Evolutionary conservation across 139 green algal species (phyloP).

Genomic region (Coelastrella sp.): DNA sequence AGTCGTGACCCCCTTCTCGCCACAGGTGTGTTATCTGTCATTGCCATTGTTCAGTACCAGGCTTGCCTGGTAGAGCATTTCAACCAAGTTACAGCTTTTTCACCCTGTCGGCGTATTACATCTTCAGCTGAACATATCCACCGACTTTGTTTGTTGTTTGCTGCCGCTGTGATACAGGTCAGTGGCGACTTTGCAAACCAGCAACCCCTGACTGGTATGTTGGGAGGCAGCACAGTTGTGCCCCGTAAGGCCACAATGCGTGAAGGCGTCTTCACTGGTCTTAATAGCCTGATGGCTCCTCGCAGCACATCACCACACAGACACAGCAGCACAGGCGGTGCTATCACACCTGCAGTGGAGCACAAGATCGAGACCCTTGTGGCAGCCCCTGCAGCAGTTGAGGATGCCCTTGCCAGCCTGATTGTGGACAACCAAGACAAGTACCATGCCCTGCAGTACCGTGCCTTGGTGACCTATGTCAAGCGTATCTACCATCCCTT

Average conservation of each 20-base stretch:
- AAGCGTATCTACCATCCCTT: constrained; percentile 89
- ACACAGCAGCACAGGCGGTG: constrained; percentile 46
- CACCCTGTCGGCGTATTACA: too few species aligned
- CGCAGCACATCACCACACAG: neutral
- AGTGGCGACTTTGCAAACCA: constrained; percentile 2
- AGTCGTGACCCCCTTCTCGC: constrained; percentile 40
- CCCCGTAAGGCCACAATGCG: constrained; percentile 45
- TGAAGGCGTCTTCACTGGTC: constrained; percentile 45
- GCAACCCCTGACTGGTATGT: constrained; percentile 5
- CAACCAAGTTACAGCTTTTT: too few species aligned
- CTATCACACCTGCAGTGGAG: constrained; percentile 46
- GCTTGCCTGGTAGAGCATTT: too few species aligned
- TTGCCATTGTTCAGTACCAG: neutral
- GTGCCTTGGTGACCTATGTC: constrained; percentile 89
- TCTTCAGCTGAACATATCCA: too few species aligned
- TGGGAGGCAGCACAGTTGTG: neutral
- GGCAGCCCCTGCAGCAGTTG: constrained; percentile 88
- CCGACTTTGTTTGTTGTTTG: neutral
- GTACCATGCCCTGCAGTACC: constrained; percentile 58
- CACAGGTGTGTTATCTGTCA: neutral
- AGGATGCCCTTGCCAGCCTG: constrained; percentile 92
- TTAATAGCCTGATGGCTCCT: constrained; percentile 18
- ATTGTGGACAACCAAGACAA: constrained; percentile 72
- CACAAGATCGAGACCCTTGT: constrained; percentile 86
- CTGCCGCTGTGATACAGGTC: neutral